A percentile compares a stretch with the other conserved stretches of the same genome.
Evolutionary conservation across 1,139 yeast species (phyloP).

Genomic region (Nadsonia commutata): DNA sequence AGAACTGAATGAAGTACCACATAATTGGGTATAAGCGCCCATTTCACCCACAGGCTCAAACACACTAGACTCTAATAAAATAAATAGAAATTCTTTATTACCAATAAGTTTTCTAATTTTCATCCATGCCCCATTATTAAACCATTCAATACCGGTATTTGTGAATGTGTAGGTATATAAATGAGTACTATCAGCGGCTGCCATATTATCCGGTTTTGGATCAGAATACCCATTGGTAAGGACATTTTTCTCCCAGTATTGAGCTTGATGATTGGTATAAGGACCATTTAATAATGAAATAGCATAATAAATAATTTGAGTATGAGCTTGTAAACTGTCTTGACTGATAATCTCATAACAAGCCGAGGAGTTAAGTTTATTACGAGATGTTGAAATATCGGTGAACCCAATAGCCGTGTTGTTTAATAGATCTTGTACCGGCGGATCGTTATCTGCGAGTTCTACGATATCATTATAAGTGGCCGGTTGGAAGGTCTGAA

Average conservation of each 20-base stretch:
- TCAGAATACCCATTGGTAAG: background rate
- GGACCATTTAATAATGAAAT: background rate
- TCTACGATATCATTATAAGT: background rate
- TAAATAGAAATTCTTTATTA: background rate
- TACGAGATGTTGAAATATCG: background rate
- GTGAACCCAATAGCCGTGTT: background rate
- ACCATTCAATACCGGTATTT: background rate
- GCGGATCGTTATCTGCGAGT: background rate
- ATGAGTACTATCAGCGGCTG: background rate
- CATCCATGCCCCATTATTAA: background rate
- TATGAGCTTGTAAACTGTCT: background rate
- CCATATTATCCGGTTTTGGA: background rate
- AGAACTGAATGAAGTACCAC: background rate
- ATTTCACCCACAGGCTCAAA: background rate
- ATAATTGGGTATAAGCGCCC: background rate
- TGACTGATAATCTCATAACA: background rate
- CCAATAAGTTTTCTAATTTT: background rate
- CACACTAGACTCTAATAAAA: background rate
- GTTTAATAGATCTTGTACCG: background rate
- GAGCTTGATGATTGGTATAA: background rate
- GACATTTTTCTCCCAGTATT: background rate
- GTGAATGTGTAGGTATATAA: background rate
- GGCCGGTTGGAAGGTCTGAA: background rate
- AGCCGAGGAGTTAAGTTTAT: background rate
- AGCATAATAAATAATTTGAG: background rate